Percentiles rank a stretch among this genome's conserved stretches.
These are phyloP conservation scores for Tetrahymena borealis DNA, from an alignment of 73 alveolate genomes.

Conservation along the genomic window DNA sequence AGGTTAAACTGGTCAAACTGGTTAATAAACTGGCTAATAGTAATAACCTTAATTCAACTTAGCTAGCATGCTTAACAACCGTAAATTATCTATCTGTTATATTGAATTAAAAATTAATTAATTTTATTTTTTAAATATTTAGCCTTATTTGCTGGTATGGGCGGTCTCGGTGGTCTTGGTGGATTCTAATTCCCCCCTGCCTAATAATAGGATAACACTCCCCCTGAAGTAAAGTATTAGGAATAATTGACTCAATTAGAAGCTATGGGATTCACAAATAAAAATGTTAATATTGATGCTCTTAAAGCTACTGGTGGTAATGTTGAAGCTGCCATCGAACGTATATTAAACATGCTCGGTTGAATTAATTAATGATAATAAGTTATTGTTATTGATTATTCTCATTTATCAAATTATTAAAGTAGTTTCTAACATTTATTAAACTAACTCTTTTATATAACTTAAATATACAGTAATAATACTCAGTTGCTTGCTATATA, in stretches of 20 bases:
- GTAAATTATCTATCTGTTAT: background rate
- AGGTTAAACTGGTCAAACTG: too few species aligned
- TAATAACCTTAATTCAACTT: background rate
- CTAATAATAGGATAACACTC: background rate
- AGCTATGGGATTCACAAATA: slow-evolving; percentile 96
- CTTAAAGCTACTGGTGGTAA: slow-evolving; percentile 91
- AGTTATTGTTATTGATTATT: background rate
- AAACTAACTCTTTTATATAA: too few species aligned
- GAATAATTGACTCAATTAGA: slow-evolving; percentile 79
- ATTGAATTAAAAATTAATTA: background rate
- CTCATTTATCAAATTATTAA: background rate
- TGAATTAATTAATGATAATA: background rate
- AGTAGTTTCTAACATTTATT: background rate
- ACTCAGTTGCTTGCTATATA: too few species aligned
- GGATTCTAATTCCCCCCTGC: slow-evolving; percentile 10
- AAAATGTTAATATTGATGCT: slow-evolving; percentile 83
- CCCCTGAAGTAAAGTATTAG: slow-evolving; percentile 80
- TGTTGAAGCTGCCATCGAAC: slow-evolving; percentile 92
- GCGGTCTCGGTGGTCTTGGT: slow-evolving; percentile 5
- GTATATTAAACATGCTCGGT: slow-evolving; percentile 72
- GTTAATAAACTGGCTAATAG: background rate
- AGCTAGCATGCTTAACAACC: background rate
- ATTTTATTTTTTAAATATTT: background rate
- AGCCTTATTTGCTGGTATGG: background rate
- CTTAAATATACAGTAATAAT: too few species aligned